Base-by-base conservation (phyloP, 305 asterid genomes). In the Solanum hybrid region DNA sequence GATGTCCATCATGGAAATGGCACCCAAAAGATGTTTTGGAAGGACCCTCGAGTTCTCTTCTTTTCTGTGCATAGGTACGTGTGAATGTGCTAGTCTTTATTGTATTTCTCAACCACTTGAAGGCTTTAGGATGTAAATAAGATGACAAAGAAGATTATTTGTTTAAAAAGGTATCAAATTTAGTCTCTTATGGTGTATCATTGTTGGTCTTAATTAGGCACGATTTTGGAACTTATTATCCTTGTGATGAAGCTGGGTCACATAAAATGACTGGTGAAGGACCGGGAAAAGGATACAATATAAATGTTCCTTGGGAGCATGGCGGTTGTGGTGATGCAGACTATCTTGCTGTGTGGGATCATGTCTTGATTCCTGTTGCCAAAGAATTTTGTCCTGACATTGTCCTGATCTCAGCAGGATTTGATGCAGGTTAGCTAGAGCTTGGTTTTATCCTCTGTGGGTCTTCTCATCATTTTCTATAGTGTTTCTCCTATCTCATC, bases 1-100 rank as follows among this genome's bases (percentile, higher is more conserved):
- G 99, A 97, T 92, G 99, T 97, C n/a, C 99, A 97, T 91, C 99
- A 97, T 92, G 99, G 99, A 91, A 97, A 97, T 93, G 98, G 98
- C 87, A 97, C 99, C 92, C 99, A 97, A 89, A 95, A 96, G 75
- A 95, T 92, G 95, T 97, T 97, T 91, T 97, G 96, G 94, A 91
- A 95, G 39, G 99, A 97, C 84, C 94, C 98, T 79, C 97, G 95
- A 89, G 99, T 95, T 77, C 98, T 97, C 34, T 97, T 96, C 95
- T 97, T 97, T 96, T 97, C 99, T 57, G 99, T 97, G 87, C 99
- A 97, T 89, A 96, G 99, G 99, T 97, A 93, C 70, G 79, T 76
- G 36, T 75, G 39, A 31, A 83, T 27, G 83, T 80, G 34, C 29
- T 89, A 22, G 22, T 36, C 11, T 34, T 57, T 37, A 61, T 36